Evolutionary conservation across 2,329 filamentous ascomycete species (phyloP).

Genomic region (Aspergillus felis): DNA sequence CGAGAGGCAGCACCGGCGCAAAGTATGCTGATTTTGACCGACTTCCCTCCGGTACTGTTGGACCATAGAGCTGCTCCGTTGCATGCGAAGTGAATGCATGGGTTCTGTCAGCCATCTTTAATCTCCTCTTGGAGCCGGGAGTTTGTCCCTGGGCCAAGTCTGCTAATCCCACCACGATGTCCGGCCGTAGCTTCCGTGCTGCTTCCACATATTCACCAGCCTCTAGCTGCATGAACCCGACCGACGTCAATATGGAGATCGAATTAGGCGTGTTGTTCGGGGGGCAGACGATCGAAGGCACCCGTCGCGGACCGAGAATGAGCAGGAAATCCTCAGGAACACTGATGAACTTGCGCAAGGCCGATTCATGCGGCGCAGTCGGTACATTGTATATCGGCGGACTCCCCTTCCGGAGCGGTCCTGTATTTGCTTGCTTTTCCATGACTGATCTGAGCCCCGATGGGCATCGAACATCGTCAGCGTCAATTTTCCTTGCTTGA

Average conservation of each 20-base stretch:
- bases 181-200: conserved; percentile 64
- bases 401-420: conserved; percentile 20
- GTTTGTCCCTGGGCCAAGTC: conserved; percentile 63
- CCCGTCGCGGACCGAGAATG: conserved; percentile 72
- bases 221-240: conserved; percentile 72
- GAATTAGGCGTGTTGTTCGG: conserved; percentile 64
- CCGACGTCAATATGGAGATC: conserved; percentile 77
- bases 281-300: conserved; percentile 69
- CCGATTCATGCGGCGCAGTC: conserved; percentile 44
- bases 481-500: not conserved
- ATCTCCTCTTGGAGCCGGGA: conserved; percentile 66
- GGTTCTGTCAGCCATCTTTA: conserved; percentile 82
- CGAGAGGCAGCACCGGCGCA: conserved; percentile 68
- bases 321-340: conserved; percentile 63
- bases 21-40: conserved; percentile 51
- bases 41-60: conserved; percentile 25
- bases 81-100: conserved; percentile 75
- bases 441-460: conserved; percentile 52
- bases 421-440: conserved; percentile 49
- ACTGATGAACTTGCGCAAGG: conserved; percentile 73
- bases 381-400: conserved; percentile 51
- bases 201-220: conserved; percentile 66
- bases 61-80: conserved; percentile 45
- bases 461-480: conserved; percentile 29
- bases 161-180: conserved; percentile 73